These are phyloP conservation scores for Penstemon newberryi DNA, from an alignment of 257 asterid genomes.

Conservation along the genomic window DNA sequence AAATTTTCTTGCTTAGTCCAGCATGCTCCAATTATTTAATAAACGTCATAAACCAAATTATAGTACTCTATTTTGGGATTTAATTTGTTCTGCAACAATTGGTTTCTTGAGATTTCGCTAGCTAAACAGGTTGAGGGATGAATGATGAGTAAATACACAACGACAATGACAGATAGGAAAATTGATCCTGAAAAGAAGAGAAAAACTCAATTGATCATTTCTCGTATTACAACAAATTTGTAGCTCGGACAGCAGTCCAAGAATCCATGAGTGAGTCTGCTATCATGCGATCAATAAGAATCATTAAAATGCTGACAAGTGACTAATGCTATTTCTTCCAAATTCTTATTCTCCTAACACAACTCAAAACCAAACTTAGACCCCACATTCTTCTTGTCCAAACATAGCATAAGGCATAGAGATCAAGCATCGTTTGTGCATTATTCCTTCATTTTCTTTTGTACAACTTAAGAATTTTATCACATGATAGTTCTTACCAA, in stretches of 20 bases:
- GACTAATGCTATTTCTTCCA: too few species aligned
- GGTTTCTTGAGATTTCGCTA: neutral
- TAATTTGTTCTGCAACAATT: neutral
- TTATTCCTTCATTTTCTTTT: too few species aligned
- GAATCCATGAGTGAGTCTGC: neutral
- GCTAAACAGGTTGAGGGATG: too few species aligned
- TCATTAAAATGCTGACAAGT: too few species aligned
- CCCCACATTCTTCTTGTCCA: too few species aligned
- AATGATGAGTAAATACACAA: neutral
- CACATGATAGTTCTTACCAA: too few species aligned
- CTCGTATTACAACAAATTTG: neutral
- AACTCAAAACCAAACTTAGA: too few species aligned
- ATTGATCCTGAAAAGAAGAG: neutral
- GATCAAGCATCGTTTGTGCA: too few species aligned
- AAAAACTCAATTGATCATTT: neutral
- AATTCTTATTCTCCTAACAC: too few species aligned
- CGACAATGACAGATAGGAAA: neutral
- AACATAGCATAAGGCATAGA: too few species aligned
- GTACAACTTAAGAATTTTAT: too few species aligned
- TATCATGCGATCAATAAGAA: too few species aligned
- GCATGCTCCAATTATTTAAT: neutral
- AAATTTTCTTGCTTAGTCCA: neutral
- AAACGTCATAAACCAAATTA: neutral
- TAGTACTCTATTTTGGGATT: neutral
- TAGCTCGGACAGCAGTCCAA: neutral